A percentile compares a stretch with the other conserved stretches of the same genome.
Conservation (phyloP, 2,329 filamentous ascomycete genomes). For the Talaromyces marneffei region DNA sequence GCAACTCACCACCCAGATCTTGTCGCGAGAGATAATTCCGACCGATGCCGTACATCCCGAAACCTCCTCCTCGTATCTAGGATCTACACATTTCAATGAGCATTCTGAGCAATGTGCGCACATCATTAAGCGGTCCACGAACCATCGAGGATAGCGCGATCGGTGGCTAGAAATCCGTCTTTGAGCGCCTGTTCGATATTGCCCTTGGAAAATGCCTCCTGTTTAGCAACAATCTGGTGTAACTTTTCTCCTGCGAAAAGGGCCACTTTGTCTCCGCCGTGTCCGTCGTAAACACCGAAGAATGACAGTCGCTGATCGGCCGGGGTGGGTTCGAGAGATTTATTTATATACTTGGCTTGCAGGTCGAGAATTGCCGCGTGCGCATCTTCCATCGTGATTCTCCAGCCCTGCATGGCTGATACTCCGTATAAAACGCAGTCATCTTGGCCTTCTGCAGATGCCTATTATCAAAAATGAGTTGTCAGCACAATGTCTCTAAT, state of each 20-base stretch:
- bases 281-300: conserved; percentile 97
- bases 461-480: conserved; percentile 45
- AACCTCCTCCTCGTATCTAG: conserved; percentile 94
- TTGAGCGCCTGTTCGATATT: conserved; percentile 94
- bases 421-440: conserved; percentile 88
- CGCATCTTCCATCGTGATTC: conserved; percentile 99
- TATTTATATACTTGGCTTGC: conserved; percentile 52
- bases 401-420: conserved; percentile 99
- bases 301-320: conserved; percentile 76
- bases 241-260: conserved; percentile 88
- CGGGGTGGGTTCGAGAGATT: conserved; percentile 54
- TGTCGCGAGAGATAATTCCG: conserved; percentile 78
- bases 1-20: conserved; percentile 84
- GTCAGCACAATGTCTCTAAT: conserved; percentile 3
- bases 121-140: conserved; percentile 31
- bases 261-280: conserved; percentile 94
- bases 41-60: conserved; percentile 97
- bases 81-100: conserved; percentile 56
- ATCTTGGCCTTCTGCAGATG: conserved; percentile 86
- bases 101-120: conserved; percentile 1
- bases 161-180: conserved; percentile 93
- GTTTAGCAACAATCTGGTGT: conserved; percentile 89
- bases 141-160: conserved; percentile 94
- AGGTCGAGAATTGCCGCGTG: conserved; percentile 88
- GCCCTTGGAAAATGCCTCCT: conserved; percentile 84